phyloP scores from a whole-genome alignment of 441 rosid genomes.

The Viola pubescens region DNA sequence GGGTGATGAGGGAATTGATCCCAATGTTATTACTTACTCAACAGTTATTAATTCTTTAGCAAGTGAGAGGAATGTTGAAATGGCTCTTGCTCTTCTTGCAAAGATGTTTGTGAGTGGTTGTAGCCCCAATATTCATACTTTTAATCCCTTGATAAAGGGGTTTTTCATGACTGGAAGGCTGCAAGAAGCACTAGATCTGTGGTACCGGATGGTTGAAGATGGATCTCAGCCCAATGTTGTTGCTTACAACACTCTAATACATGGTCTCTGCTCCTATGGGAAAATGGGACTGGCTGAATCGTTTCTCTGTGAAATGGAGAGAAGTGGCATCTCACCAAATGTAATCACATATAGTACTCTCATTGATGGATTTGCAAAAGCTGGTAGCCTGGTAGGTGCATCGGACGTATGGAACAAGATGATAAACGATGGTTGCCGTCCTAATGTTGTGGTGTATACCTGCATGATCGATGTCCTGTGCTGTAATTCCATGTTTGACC shows the following conservation, averaged over 20 bases:
- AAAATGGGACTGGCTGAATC: constrained; percentile 45
- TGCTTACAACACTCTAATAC: constrained; percentile 52
- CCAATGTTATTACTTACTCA: constrained; percentile 69
- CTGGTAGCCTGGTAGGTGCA: constrained; percentile 48
- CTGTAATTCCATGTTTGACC: constrained; percentile 46
- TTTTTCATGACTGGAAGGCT: constrained; percentile 43
- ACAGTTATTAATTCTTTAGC: constrained; percentile 54
- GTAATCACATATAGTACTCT: constrained; percentile 58
- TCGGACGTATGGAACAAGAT: constrained; percentile 78
- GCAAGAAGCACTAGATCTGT: constrained; percentile 46
- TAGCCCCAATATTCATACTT: constrained; percentile 56
- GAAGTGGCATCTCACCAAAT: constrained; percentile 40
- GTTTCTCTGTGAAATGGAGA: constrained; percentile 51
- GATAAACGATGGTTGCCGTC: constrained; percentile 53
- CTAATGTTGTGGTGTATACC: constrained; percentile 70
- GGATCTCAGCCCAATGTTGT: constrained; percentile 50
- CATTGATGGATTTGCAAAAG: constrained; percentile 65
- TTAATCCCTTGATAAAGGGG: constrained; percentile 71
- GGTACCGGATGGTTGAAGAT: constrained; percentile 51
- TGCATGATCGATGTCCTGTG: constrained; percentile 80
- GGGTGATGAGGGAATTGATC: constrained; percentile 41
- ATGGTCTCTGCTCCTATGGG: constrained; percentile 56
- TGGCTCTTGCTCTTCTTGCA: constrained; percentile 52
- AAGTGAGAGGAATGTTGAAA: constrained; percentile 36
- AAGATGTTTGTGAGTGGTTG: constrained; percentile 68